Conservation (phyloP, 73 alveolate genomes). For the Tetrahymena elliotti region DNA sequence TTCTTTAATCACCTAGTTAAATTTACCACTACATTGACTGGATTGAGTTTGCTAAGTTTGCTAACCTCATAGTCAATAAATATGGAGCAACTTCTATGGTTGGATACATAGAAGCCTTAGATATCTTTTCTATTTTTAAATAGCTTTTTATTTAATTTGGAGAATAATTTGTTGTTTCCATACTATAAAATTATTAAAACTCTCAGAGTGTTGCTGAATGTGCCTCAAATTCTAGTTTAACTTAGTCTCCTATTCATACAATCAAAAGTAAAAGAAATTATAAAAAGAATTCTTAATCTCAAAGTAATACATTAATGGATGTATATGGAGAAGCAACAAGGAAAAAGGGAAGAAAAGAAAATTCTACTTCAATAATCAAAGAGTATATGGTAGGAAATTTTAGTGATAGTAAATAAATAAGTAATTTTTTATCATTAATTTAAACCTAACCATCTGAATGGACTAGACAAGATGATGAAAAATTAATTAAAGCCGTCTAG, state of each 20-base stretch:
- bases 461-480: not conserved
- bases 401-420: not conserved
- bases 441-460: not conserved
- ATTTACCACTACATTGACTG: not conserved
- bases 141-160: not conserved
- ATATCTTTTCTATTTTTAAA: not conserved
- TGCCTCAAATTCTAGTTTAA: not conserved
- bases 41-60: not conserved
- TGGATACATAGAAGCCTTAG: not conserved
- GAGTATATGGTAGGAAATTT: not conserved
- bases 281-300: not conserved
- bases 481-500: not conserved
- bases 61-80: not conserved
- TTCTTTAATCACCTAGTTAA: not conserved
- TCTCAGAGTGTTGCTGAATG: not conserved
- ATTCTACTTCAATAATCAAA: not conserved
- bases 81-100: not conserved
- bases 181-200: not conserved
- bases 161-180: not conserved
- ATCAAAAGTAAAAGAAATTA: not conserved
- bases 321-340: not conserved
- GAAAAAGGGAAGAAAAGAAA: not conserved
- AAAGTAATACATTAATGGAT: not conserved
- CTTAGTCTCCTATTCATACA: not conserved
- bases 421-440: not conserved